Conservation (phyloP, 2,329 filamentous ascomycete genomes). For the Cordyceps sp. region DNA sequence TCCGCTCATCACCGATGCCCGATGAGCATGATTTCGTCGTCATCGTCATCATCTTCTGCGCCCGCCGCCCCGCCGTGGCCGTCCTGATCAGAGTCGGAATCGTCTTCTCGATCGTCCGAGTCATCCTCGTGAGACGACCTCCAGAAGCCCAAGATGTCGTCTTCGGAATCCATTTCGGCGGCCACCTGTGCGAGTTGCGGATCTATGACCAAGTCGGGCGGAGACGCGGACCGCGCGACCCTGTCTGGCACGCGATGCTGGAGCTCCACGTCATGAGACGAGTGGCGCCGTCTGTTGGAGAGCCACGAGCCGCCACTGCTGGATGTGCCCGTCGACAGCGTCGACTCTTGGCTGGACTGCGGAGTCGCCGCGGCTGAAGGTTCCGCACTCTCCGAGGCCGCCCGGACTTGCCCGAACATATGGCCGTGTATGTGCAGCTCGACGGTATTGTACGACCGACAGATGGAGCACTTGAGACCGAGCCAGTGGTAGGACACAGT, state of each 20-base stretch:
- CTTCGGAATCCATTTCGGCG: constrained; percentile 30
- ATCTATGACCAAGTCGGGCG: constrained; percentile 12
- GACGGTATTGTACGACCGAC: constrained; percentile 53
- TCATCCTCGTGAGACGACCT: constrained; percentile 29
- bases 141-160: constrained; percentile 44
- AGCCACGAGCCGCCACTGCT: constrained; percentile 2
- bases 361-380: not conserved
- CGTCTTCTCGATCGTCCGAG: constrained; percentile 30
- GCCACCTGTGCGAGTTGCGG: constrained; percentile 9
- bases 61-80: constrained; percentile 9
- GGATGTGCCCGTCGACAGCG: constrained; percentile 8
- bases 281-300: constrained; percentile 19
- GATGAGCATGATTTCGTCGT: constrained; percentile 32
- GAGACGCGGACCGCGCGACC: constrained; percentile 27
- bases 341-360: not conserved
- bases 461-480: constrained; percentile 71
- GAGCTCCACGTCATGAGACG: constrained; percentile 18
- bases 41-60: constrained; percentile 31
- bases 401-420: constrained; percentile 11
- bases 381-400: constrained; percentile 8
- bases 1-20: constrained; percentile 24
- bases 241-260: constrained; percentile 20
- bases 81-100: constrained; percentile 26
- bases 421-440: constrained; percentile 43
- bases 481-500: constrained; percentile 88